Evolutionary conservation across 202 grass and related monocot species (phyloP), one percentile per base, ranked within the genome.

Genomic region (Schoenoplectus triqueter): DNA sequence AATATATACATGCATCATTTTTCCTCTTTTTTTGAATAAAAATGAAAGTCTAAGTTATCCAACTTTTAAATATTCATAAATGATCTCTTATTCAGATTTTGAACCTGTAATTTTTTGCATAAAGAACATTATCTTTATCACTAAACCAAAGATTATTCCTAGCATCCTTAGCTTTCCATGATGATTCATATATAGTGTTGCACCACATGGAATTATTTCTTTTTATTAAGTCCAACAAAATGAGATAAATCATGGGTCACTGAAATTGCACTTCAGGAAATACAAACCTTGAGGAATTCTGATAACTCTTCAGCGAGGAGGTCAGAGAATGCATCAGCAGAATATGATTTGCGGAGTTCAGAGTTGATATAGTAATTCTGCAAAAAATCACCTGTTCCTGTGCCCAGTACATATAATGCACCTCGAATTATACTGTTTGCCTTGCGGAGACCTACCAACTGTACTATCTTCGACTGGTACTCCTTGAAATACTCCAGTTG

Each of bases 311-410:
- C 14, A 7, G 86, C 22, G 68, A 97, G 89, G 88, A 88, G 78
- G 31, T 92, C 66, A 40, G 88, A 89, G 86, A 88, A 97, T n/a
- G 73, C 47, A 82, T 85, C 49, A 41, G 88, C 84, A 10, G 87
- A 7, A 67, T 97, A 91, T 42, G 73, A 87, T 69, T 78, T 71
- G 6, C 85, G 56, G 20, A 95, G 89, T 17, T 82, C 78, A 63
- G 89, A 89, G 78, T 97, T 97, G 69, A 90, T 89, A 83, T 97
- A 97, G 86, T 97, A 97, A 83, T 97, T 97, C 85, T 97, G 95
- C 64, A 95, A 1, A 84, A 88, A 97, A 87, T 97, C 95, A 66
- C 92, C 89, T 56, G 90, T 68, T 17, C 95, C 95, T 0, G 90
- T 83, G 86, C 95, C 92, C 5, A 97, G 5, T 73, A 97, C 57